Conservation (phyloP, 352 stramenopile genomes). For the Pythium myriotylum region DNA sequence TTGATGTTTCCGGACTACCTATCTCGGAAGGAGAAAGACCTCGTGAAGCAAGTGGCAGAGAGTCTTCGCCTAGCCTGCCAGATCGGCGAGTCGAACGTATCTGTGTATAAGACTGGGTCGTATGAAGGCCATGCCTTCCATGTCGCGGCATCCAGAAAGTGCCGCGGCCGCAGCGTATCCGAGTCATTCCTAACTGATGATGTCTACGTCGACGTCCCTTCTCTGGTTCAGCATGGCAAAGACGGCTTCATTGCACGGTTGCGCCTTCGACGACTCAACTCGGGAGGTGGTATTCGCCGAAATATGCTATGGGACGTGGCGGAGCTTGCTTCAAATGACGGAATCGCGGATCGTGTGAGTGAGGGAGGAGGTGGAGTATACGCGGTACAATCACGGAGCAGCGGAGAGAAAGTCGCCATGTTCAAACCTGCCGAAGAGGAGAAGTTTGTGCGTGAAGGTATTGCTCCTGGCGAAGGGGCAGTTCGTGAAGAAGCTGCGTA, state of each 20-base stretch:
- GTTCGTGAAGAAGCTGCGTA: constrained; percentile 79
- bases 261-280: constrained; percentile 60
- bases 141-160: constrained; percentile 6
- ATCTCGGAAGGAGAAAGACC: constrained; percentile 48
- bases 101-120: constrained; percentile 57
- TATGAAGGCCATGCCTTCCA: constrained; percentile 24
- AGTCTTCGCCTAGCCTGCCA: constrained; percentile 62
- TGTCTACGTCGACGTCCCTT: constrained; percentile 70
- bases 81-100: constrained; percentile 59
- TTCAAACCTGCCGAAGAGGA: constrained; percentile 85
- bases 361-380: constrained; percentile 79
- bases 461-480: constrained; percentile 67
- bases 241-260: constrained; percentile 72
- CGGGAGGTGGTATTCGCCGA: constrained; percentile 54
- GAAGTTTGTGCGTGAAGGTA: constrained; percentile 72
- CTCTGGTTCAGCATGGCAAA: constrained; percentile 71
- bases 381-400: constrained; percentile 58
- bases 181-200: constrained; percentile 38
- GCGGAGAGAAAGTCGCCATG: constrained; percentile 74
- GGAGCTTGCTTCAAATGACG: constrained; percentile 48
- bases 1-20: constrained; percentile 75
- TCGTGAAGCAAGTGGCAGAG: constrained; percentile 54
- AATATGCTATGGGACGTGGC: constrained; percentile 85
- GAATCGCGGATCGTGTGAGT: constrained; percentile 51
- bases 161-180: constrained; percentile 17